A percentile compares a stretch with the other conserved stretches of the same genome.
These are phyloP conservation scores for Tephrocybe sp. DNA, from an alignment of 768 basidiomycete species.

Conservation along the genomic window DNA sequence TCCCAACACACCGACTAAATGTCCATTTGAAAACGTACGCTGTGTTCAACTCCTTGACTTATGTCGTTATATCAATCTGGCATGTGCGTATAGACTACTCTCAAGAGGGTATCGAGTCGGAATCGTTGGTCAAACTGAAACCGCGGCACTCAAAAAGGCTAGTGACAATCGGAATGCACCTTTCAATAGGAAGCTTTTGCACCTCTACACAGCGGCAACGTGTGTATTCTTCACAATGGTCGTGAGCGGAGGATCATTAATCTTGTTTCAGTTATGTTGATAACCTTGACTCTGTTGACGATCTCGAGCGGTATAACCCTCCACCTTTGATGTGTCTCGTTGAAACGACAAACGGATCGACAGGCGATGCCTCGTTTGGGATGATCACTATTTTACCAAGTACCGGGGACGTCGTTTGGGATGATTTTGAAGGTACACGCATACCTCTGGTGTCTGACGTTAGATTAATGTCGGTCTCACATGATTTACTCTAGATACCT, in stretches of 20 bases:
- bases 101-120: constrained; percentile 83
- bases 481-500: constrained; percentile 49
- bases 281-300: constrained; percentile 67
- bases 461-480: neutral
- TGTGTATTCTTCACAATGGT: constrained; percentile 38
- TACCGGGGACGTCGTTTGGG: constrained; percentile 93
- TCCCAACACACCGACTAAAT: constrained; percentile 67
- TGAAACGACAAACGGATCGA: constrained; percentile 33
- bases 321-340: constrained; percentile 76
- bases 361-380: constrained; percentile 52
- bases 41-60: neutral
- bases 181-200: constrained; percentile 73
- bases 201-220: constrained; percentile 88
- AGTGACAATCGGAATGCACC: constrained; percentile 72
- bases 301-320: constrained; percentile 51
- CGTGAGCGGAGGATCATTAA: neutral
- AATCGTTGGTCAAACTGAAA: constrained; percentile 80
- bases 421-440: constrained; percentile 77
- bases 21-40: constrained; percentile 74
- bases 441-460: no score
- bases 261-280: constrained; percentile 71
- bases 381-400: constrained; percentile 81
- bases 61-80: neutral
- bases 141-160: constrained; percentile 85
- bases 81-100: constrained; percentile 47